These are phyloP conservation scores for Marasmius oreades DNA, from an alignment of 1,284 basidiomycete species.

Conservation along the genomic window DNA sequence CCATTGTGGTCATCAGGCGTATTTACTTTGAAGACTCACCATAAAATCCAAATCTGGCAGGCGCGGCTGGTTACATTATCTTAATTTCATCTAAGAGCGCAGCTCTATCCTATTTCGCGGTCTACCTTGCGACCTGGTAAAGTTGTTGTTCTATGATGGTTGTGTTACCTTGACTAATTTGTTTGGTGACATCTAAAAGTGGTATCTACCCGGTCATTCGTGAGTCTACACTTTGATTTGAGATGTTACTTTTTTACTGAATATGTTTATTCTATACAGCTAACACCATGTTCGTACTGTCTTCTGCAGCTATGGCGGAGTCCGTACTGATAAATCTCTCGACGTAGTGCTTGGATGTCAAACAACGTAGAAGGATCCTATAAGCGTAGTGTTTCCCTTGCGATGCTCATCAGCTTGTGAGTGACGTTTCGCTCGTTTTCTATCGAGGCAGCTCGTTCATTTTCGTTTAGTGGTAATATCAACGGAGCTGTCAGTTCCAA, in stretches of 20 bases:
- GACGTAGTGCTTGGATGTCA: slow-evolving; percentile 59
- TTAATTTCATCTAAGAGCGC: slow-evolving; percentile 58
- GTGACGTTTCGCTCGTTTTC: not conserved
- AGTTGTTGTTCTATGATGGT: not conserved
- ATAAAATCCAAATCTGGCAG: slow-evolving; percentile 22
- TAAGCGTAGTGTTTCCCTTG: slow-evolving; percentile 71
- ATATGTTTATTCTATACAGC: slow-evolving; percentile 30
- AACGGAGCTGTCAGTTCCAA: slow-evolving; percentile 73
- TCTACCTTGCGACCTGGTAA: slow-evolving; percentile 63
- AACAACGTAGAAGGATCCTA: slow-evolving; percentile 75
- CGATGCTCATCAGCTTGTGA: slow-evolving; percentile 64
- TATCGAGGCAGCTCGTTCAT: not conserved
- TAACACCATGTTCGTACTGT: slow-evolving; percentile 49
- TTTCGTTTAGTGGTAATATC: slow-evolving; percentile 50
- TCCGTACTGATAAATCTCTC: not conserved
- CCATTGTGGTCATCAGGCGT: not conserved
- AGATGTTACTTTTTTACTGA: not conserved
- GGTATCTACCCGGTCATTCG: slow-evolving; percentile 72
- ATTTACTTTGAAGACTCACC: slow-evolving; percentile 4
- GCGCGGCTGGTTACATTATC: slow-evolving; percentile 64
- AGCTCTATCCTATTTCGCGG: slow-evolving; percentile 65
- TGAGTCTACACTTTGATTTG: slow-evolving; percentile 30
- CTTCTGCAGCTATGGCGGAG: not conserved
- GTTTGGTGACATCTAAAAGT: slow-evolving; percentile 26
- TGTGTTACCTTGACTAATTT: not conserved